A percentile compares a stretch with the other conserved stretches of the same genome.
phyloP scores from a whole-genome alignment of 176 grass and related monocot genomes.

The Rhynchospora tenuis region DNA sequence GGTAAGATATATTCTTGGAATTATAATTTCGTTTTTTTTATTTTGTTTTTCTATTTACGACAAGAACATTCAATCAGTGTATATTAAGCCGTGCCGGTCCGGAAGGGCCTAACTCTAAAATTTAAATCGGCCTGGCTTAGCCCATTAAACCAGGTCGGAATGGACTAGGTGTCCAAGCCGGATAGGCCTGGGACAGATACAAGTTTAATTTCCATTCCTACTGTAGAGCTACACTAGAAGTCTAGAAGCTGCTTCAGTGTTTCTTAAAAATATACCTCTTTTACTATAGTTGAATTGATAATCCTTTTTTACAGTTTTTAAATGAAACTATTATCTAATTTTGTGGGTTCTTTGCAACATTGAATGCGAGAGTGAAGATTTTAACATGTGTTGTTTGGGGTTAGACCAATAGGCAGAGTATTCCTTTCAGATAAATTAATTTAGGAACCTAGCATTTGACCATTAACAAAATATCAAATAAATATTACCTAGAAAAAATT shows the following conservation, averaged over 20 bases:
- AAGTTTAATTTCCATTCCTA: not conserved
- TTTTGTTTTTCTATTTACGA: too few species aligned
- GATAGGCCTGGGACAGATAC: not conserved
- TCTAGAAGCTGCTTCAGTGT: too few species aligned
- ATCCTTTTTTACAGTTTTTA: too few species aligned
- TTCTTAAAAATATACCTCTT: not conserved
- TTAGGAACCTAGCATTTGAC: slow-evolving; percentile 5
- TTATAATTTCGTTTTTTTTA: too few species aligned
- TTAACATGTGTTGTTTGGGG: not conserved
- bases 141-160: not conserved
- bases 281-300: not conserved
- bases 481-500: not conserved
- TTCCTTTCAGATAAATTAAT: not conserved
- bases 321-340: not conserved
- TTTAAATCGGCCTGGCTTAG: not conserved
- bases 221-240: not conserved
- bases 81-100: too few species aligned
- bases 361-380: not conserved
- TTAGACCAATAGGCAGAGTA: not conserved
- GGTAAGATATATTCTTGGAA: too few species aligned
- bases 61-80: too few species aligned
- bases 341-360: not conserved
- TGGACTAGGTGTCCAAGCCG: not conserved
- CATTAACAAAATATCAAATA: not conserved
- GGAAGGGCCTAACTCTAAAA: too few species aligned